Evolutionary conservation across 2,329 filamentous ascomycete species (phyloP).

Genomic region (Podosphaera fusca): DNA sequence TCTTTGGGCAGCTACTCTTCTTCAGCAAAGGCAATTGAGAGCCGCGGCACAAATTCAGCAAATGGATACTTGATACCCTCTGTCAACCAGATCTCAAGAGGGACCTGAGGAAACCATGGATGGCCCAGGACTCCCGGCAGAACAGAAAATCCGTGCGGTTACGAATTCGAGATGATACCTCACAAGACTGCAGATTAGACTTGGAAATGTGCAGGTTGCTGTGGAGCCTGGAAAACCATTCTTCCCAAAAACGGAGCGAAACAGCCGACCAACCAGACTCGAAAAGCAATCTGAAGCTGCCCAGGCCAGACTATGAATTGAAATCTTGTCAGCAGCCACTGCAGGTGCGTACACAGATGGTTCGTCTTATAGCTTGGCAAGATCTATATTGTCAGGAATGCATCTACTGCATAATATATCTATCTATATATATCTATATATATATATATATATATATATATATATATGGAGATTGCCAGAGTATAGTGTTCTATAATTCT

Average conservation of each 20-base stretch:
- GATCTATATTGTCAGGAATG: background rate
- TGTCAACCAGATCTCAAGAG: background rate
- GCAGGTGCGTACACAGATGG: background rate
- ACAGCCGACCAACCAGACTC: background rate
- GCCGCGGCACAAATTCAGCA: background rate
- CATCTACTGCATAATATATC: background rate
- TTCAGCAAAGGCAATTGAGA: background rate
- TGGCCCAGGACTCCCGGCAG: background rate
- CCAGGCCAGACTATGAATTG: background rate
- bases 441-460: too few species aligned
- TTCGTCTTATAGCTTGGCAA: background rate
- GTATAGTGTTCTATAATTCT: too few species aligned
- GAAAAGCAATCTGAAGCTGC: background rate
- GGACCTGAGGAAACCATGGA: background rate
- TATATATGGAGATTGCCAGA: too few species aligned
- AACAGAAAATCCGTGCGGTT: background rate
- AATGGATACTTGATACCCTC: background rate
- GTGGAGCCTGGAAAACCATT: background rate
- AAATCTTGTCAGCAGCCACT: background rate
- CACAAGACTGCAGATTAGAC: background rate
- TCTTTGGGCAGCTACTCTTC: background rate
- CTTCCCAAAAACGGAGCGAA: background rate
- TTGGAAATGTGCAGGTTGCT: background rate
- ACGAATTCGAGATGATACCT: background rate
- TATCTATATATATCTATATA: too few species aligned